phyloP scores from a whole-genome alignment of 192 early-diverging fungal genomes.

The Pilaira anomala region DNA sequence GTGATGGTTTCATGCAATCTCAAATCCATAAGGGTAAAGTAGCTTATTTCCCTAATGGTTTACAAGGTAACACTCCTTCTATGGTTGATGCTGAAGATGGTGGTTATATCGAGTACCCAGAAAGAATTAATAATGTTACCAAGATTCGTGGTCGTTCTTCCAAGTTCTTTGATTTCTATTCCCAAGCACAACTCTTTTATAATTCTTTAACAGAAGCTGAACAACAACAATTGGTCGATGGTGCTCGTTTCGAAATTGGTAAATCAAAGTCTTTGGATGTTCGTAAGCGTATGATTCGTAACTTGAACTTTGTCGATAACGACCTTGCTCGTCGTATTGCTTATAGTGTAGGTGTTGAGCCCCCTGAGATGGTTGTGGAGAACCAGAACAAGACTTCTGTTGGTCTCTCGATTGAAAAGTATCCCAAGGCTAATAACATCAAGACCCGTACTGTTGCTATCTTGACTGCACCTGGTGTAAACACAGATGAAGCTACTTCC shows the following conservation, averaged over 20 bases:
- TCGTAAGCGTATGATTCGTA: slow-evolving; percentile 22
- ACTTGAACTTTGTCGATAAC: slow-evolving; percentile 23
- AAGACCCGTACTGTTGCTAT: slow-evolving; percentile 26
- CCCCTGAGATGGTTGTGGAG: background rate
- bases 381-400: slow-evolving; percentile 17
- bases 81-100: slow-evolving; percentile 18
- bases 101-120: slow-evolving; percentile 24
- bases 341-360: slow-evolving; percentile 13
- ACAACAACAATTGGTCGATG: slow-evolving; percentile 34
- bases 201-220: slow-evolving; percentile 33
- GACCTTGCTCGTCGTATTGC: slow-evolving; percentile 27
- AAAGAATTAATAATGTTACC: slow-evolving; percentile 12
- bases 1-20: slow-evolving; percentile 40
- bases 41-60: slow-evolving; percentile 30
- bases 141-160: slow-evolving; percentile 19
- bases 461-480: slow-evolving; percentile 13
- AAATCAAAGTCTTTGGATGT: slow-evolving; percentile 25
- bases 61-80: slow-evolving; percentile 11
- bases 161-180: slow-evolving; percentile 28
- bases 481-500: slow-evolving; percentile 13
- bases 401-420: slow-evolving; percentile 22
- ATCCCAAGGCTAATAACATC: slow-evolving; percentile 23
- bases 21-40: slow-evolving; percentile 30
- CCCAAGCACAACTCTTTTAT: slow-evolving; percentile 36
- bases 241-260: slow-evolving; percentile 35